These are phyloP conservation scores for Globisporangium splendens DNA, from an alignment of 352 stramenopile genomes.

Conservation along the genomic window DNA sequence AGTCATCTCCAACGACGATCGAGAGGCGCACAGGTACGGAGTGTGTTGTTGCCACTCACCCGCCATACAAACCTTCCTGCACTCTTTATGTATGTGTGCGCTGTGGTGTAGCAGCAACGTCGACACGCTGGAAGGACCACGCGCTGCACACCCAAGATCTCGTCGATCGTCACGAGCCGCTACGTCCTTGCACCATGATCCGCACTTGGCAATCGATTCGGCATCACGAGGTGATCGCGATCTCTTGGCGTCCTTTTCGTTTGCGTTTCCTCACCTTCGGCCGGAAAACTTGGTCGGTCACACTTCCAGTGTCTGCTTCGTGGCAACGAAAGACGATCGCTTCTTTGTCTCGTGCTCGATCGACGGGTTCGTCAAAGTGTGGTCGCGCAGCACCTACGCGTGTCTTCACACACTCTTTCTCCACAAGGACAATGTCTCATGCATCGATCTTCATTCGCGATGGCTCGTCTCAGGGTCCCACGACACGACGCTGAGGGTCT, in stretches of 20 bases:
- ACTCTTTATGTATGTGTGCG: too few species aligned
- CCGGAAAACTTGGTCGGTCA: constrained; percentile 57
- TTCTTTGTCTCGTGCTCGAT: constrained; percentile 66
- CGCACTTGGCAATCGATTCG: neutral
- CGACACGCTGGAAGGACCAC: neutral
- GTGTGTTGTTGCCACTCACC: neutral
- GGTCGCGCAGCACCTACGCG: constrained; percentile 44
- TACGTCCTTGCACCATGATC: neutral
- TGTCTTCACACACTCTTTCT: constrained; percentile 66
- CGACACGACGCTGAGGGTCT: constrained; percentile 58
- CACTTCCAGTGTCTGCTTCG: constrained; percentile 49
- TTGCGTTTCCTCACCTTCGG: constrained; percentile 14
- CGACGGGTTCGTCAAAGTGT: constrained; percentile 69
- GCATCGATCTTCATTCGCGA: constrained; percentile 34
- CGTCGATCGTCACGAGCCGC: constrained; percentile 5
- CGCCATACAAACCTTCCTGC: neutral
- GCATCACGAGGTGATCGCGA: neutral
- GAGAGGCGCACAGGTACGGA: neutral
- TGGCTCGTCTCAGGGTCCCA: constrained; percentile 75
- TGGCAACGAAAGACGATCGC: constrained; percentile 46
- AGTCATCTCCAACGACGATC: neutral
- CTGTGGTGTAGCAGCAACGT: neutral
- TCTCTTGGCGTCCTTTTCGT: neutral
- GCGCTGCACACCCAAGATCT: constrained; percentile 8
- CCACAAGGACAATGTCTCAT: constrained; percentile 62